Percentiles rank a stretch among this genome's conserved stretches.
phyloP scores from a whole-genome alignment of 176 grass and related monocot genomes.

The Phragmites australis region DNA sequence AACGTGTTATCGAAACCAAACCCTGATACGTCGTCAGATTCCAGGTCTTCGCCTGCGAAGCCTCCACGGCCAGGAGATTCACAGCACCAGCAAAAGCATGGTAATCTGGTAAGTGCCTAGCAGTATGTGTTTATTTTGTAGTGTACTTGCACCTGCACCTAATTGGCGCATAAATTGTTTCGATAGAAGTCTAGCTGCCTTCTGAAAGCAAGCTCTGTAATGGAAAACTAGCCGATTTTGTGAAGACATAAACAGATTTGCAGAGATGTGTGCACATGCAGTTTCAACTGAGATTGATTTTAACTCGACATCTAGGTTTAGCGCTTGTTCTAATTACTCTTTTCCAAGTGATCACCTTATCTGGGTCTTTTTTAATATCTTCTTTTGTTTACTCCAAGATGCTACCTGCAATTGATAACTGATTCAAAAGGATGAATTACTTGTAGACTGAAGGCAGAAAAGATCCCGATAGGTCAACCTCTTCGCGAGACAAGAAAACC shows the following conservation, averaged over 20 bases:
- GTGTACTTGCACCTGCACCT: slow-evolving; percentile 14
- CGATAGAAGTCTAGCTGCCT: neutral
- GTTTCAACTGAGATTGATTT: slow-evolving; percentile 14
- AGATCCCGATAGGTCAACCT: slow-evolving; percentile 36
- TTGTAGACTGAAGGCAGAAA: slow-evolving; percentile 46
- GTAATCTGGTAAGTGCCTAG: slow-evolving; percentile 27
- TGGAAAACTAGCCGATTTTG: slow-evolving; percentile 10
- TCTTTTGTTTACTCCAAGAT: neutral
- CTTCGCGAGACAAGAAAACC: slow-evolving; percentile 49
- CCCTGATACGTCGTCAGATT: slow-evolving; percentile 21
- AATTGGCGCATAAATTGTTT: neutral
- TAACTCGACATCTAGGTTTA: neutral
- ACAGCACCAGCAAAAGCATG: slow-evolving; percentile 41
- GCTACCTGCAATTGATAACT: slow-evolving; percentile 18
- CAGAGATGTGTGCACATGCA: neutral
- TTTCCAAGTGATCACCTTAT: slow-evolving; percentile 1
- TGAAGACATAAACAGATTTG: neutral
- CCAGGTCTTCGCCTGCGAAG: slow-evolving; percentile 41
- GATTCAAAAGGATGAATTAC: slow-evolving; percentile 10
- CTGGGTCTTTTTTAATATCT: neutral
- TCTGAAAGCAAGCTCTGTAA: neutral
- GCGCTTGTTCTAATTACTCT: neutral
- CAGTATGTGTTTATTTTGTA: neutral
- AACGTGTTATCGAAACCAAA: slow-evolving; percentile 42
- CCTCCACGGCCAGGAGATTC: slow-evolving; percentile 41